phyloP scores from a whole-genome alignment of 306 rosid species.

The Malus sieversii region DNA sequence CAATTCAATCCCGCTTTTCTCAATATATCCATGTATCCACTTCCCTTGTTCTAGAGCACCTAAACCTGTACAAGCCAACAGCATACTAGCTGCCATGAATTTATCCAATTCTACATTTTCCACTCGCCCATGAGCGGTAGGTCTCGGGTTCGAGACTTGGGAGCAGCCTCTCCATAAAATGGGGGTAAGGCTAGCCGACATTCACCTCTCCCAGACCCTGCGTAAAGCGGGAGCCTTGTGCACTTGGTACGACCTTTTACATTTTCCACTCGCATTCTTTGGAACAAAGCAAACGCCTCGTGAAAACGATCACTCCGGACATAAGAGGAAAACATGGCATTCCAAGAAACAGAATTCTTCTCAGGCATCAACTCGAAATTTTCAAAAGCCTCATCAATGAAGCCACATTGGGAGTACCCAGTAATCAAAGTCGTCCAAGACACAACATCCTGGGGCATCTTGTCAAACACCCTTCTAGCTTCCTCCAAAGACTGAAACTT shows the following conservation, averaged over 20 bases:
- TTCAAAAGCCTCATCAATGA: slow-evolving; percentile 38
- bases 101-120: slow-evolving; percentile 26
- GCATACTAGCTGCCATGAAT: slow-evolving; percentile 53
- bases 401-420: slow-evolving; percentile 42
- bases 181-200: no score
- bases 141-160: no score
- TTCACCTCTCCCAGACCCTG: no score
- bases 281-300: slow-evolving; percentile 50
- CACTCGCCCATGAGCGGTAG: no score
- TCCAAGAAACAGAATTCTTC: slow-evolving; percentile 48
- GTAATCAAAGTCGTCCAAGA: slow-evolving; percentile 55
- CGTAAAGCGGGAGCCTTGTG: no score
- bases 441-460: slow-evolving; percentile 36
- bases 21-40: slow-evolving; percentile 46
- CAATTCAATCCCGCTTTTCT: slow-evolving; percentile 38
- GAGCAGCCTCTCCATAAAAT: no score
- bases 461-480: slow-evolving; percentile 43
- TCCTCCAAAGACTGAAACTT: slow-evolving; percentile 33
- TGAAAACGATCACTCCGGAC: slow-evolving; percentile 41
- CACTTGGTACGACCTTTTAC: not conserved
- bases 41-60: slow-evolving; percentile 63
- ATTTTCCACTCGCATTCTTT: slow-evolving; percentile 32
- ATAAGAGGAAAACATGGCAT: slow-evolving; percentile 55
- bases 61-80: slow-evolving; percentile 51
- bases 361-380: slow-evolving; percentile 48